phyloP scores from a whole-genome alignment of 2,329 filamentous ascomycete species.

The Fusarium chaquense region DNA sequence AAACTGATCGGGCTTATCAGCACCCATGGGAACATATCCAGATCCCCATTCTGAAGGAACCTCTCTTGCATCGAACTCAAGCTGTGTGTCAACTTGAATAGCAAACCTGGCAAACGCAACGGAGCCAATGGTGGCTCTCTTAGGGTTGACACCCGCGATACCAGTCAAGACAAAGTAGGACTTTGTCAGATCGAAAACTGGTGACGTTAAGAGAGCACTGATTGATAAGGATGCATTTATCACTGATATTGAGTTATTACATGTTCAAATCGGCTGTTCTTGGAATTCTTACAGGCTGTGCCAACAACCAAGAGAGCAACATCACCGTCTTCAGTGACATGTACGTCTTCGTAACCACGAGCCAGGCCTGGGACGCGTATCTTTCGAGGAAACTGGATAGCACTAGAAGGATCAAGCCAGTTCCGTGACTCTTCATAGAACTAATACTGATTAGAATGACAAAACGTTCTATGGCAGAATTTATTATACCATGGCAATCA shows the following conservation, averaged over 20 bases:
- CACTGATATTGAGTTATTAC: background rate
- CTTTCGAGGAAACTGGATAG: constrained; percentile 24
- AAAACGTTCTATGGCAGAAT: accelerated
- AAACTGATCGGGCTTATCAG: constrained; percentile 25
- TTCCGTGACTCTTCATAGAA: constrained; percentile 31
- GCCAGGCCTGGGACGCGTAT: constrained; percentile 27
- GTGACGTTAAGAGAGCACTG: constrained; percentile 27
- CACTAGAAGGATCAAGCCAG: constrained; percentile 22
- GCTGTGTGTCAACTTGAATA: constrained; percentile 33
- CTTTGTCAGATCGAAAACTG: constrained; percentile 30
- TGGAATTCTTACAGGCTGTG: constrained; percentile 11
- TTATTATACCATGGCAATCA: constrained; percentile 29
- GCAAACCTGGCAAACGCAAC: constrained; percentile 42
- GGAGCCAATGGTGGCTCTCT: constrained; percentile 37
- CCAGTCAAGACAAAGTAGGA: constrained; percentile 41
- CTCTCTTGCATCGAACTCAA: constrained; percentile 38
- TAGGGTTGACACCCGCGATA: constrained; percentile 39
- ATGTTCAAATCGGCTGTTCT: accelerated
- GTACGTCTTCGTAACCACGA: constrained; percentile 25
- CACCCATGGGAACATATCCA: constrained; percentile 35
- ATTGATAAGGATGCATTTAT: constrained; percentile 36
- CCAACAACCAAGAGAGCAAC: constrained; percentile 30
- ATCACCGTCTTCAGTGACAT: constrained; percentile 17
- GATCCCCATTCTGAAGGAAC: constrained; percentile 36
- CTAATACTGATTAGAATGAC: background rate